phyloP scores from a whole-genome alignment of 169 alveolate species.

The Cryptosporidium ryanae region DNA sequence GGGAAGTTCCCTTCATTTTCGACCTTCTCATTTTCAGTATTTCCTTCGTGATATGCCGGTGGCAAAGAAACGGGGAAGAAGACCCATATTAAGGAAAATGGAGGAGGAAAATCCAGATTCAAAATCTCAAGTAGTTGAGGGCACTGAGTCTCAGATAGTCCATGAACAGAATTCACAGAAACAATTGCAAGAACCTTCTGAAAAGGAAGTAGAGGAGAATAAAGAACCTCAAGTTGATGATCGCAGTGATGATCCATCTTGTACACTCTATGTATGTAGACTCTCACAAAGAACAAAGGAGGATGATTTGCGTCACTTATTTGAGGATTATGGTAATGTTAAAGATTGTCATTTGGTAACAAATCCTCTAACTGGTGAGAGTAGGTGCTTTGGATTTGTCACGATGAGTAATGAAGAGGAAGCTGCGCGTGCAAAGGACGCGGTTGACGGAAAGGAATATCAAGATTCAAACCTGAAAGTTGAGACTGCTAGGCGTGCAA shows the following conservation, averaged over 20 bases:
- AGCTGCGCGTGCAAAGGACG: constrained; percentile 72
- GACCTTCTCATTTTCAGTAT: constrained; percentile 20
- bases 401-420: constrained; percentile 68
- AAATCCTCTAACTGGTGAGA: constrained; percentile 59
- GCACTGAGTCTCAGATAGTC: background rate
- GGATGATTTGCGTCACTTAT: constrained; percentile 60
- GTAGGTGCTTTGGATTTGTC: constrained; percentile 71
- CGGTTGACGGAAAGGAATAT: constrained; percentile 73
- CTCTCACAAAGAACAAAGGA: constrained; percentile 56
- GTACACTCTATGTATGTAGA: constrained; percentile 71
- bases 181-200: constrained; percentile 21
- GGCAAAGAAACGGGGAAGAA: constrained; percentile 75
- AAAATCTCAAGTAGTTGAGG: constrained; percentile 23
- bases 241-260: constrained; percentile 57
- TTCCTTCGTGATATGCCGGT: constrained; percentile 74
- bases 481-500: constrained; percentile 73
- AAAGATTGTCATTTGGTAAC: constrained; percentile 68
- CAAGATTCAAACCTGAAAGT: constrained; percentile 68
- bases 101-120: constrained; percentile 72
- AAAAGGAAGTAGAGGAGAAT: constrained; percentile 22
- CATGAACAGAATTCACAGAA: constrained; percentile 30
- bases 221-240: constrained; percentile 19
- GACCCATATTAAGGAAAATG: constrained; percentile 41
- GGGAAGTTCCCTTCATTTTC: constrained; percentile 14
- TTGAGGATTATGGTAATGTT: constrained; percentile 70